Evolutionary conservation across 495 filamentous ascomycete species (phyloP).

Genomic region (Penicillium cosmopolitanum): DNA sequence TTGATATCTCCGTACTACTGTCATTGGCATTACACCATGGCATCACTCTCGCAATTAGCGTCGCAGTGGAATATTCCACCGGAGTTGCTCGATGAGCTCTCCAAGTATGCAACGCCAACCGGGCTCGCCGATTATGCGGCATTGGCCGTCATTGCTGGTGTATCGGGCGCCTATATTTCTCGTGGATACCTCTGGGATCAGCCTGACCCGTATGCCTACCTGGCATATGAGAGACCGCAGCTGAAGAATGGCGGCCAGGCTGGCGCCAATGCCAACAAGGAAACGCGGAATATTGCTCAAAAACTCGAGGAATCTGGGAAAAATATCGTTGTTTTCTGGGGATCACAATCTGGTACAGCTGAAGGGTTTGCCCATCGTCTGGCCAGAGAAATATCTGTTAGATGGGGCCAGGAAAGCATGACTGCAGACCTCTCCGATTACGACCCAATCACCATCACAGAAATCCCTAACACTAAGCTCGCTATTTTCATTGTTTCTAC

Average conservation of each 20-base stretch:
- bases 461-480: constrained; percentile 44
- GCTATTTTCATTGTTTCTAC: constrained; percentile 57
- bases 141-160: constrained; percentile 31
- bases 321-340: constrained; percentile 56
- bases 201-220: constrained; percentile 35
- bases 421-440: constrained; percentile 55
- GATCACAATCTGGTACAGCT: constrained; percentile 59
- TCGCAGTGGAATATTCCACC: constrained; percentile 20
- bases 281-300: constrained; percentile 43
- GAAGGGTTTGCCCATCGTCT: constrained; percentile 53
- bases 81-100: constrained; percentile 27
- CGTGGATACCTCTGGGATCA: constrained; percentile 41
- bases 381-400: constrained; percentile 44
- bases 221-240: constrained; percentile 38
- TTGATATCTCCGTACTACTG: neutral
- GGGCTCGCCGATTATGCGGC: constrained; percentile 36
- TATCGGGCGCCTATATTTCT: constrained; percentile 33
- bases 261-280: constrained; percentile 20
- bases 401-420: constrained; percentile 48
- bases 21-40: neutral
- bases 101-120: constrained; percentile 29
- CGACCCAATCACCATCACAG: constrained; percentile 44
- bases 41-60: neutral
- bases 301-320: constrained; percentile 39
- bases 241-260: constrained; percentile 30